These are phyloP conservation scores for Sporormia fimetaria DNA, from an alignment of 495 filamentous ascomycete species.

Conservation along the genomic window DNA sequence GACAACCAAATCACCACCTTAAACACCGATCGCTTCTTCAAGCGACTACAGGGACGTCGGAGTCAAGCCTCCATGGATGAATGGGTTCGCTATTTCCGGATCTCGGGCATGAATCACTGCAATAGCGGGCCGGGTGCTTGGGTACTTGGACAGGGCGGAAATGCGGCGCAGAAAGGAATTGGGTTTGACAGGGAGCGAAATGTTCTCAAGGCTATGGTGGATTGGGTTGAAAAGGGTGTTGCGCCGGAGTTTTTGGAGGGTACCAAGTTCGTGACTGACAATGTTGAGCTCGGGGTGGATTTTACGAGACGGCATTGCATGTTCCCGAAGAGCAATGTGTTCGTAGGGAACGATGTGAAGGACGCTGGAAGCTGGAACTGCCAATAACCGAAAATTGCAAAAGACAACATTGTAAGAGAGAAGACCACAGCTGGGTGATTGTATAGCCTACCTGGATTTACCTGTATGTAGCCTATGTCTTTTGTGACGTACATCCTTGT, in stretches of 20 bases:
- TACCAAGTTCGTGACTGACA: too few species aligned
- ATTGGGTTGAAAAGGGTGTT: background rate
- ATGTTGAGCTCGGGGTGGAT: too few species aligned
- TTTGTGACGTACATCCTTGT: too few species aligned
- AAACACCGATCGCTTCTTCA: slow-evolving; percentile 5
- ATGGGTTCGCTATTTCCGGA: slow-evolving; percentile 5
- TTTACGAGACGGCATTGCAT: too few species aligned
- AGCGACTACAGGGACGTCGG: background rate
- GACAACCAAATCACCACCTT: slow-evolving; percentile 9
- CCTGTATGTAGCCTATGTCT: too few species aligned
- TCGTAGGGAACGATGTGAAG: too few species aligned
- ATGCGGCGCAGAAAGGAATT: background rate
- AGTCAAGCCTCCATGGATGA: background rate
- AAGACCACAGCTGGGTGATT: too few species aligned
- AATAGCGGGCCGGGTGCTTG: slow-evolving; percentile 1
- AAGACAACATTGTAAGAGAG: too few species aligned
- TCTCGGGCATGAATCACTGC: slow-evolving; percentile 8
- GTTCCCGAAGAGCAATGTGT: too few species aligned
- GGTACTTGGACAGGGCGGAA: slow-evolving; percentile 2
- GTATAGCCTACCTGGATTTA: too few species aligned
- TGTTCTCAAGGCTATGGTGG: background rate
- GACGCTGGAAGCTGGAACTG: too few species aligned
- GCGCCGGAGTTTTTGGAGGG: background rate
- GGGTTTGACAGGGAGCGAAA: background rate
- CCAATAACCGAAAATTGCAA: too few species aligned